Evolutionary conservation across 2,329 filamentous ascomycete species (phyloP), one percentile per base, ranked within the genome.

Genomic region (Neofusicoccum ribis): DNA sequence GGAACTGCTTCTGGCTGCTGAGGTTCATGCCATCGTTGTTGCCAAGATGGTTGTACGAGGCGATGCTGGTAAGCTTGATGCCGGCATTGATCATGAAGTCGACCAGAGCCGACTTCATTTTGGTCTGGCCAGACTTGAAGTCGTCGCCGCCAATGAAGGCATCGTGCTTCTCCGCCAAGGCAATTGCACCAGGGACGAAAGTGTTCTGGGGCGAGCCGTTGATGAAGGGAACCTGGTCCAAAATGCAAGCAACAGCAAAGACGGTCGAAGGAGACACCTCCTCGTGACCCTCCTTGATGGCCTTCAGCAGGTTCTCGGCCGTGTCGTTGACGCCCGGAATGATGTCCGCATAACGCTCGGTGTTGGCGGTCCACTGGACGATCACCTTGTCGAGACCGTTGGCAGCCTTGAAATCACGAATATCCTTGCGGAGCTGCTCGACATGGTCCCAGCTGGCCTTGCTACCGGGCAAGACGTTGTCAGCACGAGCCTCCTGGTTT

Each of bases 11-110:
- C 80, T 97, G 93, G 49, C 93, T 97, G 83, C 91, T 96, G 73
- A 99, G 82, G 84, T 99, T 99, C 89, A 93, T 97, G 83, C 95
- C 95, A 77, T 99, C 94, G 77, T 99, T 99, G 88, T 99, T 99
- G 75, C 95, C 95, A 64, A 99, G 89, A 79, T 99, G 95, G 84
- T 99, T 99, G 88, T 99, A 99, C 82, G 91, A 96, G 70, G 95
- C 92, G 82, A 99, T 98, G 46, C 93, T 97, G 67, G 94, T 98
- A 76, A 99, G 88, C 84, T 97, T 97, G 86, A 99, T 98, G 77
- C 95, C 95, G 54, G 95, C 95, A 78, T 89, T 97, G 88, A 99
- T 97, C 78, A 99, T 82, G 83, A 99, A 99, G 82, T 99, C 95
- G 51, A 98, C 95, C 36, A 99, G 88, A 20, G 95, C 95, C 67